phyloP scores from a whole-genome alignment of 768 basidiomycete species.

The Boletus sp. region DNA sequence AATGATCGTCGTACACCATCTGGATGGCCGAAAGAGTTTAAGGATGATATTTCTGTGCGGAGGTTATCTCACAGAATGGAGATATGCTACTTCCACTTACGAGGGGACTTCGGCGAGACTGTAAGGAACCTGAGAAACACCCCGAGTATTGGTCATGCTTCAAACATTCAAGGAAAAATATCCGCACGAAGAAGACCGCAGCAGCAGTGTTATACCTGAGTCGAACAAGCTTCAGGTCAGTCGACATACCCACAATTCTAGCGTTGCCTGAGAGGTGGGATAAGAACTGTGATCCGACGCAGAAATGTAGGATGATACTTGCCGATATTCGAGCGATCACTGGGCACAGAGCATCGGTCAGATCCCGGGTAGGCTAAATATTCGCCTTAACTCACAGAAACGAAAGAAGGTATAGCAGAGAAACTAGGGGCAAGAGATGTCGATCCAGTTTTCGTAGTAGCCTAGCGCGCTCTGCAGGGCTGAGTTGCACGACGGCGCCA shows the following conservation, averaged over 20 bases:
- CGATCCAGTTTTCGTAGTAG: slow-evolving; percentile 43
- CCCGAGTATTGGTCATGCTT: not conserved
- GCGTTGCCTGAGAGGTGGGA: slow-evolving; percentile 36
- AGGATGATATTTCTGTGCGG: slow-evolving; percentile 35
- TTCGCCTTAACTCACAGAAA: slow-evolving; percentile 39
- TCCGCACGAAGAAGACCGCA: slow-evolving; percentile 37
- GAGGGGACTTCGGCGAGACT: slow-evolving; percentile 38
- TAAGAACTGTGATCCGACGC: not conserved
- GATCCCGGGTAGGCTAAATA: not conserved
- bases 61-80: not conserved
- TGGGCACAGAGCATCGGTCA: slow-evolving; percentile 7
- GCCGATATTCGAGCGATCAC: slow-evolving; percentile 47
- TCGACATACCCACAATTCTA: slow-evolving; percentile 43
- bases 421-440: slow-evolving; percentile 45
- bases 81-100: slow-evolving; percentile 20
- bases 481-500: slow-evolving; percentile 2
- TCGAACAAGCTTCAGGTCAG: slow-evolving; percentile 35
- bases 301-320: slow-evolving; percentile 12
- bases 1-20: slow-evolving; percentile 30
- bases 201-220: slow-evolving; percentile 39
- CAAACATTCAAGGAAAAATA: not conserved
- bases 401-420: slow-evolving; percentile 44
- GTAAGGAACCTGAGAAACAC: slow-evolving; percentile 36
- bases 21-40: slow-evolving; percentile 34
- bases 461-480: slow-evolving; percentile 20